Evolutionary conservation across 176 grass and related monocot species (phyloP).

Genomic region (Oryza australiensis): DNA sequence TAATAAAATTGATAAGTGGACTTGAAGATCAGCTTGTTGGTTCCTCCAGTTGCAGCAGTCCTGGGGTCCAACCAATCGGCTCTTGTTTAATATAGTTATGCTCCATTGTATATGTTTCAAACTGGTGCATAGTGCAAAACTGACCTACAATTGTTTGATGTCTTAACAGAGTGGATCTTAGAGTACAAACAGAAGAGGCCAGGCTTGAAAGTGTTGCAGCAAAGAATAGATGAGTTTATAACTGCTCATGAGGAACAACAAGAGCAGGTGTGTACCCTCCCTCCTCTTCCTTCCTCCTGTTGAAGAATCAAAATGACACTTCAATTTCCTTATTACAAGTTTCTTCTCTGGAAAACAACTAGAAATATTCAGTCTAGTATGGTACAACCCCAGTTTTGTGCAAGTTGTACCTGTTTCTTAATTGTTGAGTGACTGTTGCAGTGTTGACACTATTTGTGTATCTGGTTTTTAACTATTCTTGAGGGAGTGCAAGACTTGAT

Average conservation of each 20-base stretch:
- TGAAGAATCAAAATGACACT: neutral
- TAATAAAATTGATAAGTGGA: neutral
- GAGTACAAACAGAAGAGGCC: slow-evolving; percentile 74
- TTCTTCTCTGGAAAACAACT: slow-evolving; percentile 6
- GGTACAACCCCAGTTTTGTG: neutral
- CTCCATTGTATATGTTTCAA: slow-evolving; percentile 14
- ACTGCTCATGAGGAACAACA: slow-evolving; percentile 74
- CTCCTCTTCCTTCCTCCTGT: neutral
- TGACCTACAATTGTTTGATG: slow-evolving; percentile 17
- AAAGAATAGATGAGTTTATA: slow-evolving; percentile 94
- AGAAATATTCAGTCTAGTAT: neutral
- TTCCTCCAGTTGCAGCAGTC: neutral
- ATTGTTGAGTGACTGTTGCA: neutral
- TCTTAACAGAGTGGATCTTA: slow-evolving; percentile 77
- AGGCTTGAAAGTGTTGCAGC: slow-evolving; percentile 70
- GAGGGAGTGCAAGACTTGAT: slow-evolving; percentile 1
- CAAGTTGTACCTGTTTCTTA: neutral
- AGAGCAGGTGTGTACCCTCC: slow-evolving; percentile 56
- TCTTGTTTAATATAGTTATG: slow-evolving; percentile 19
- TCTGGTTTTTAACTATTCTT: slow-evolving; percentile 11
- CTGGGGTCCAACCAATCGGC: neutral
- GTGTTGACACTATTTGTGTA: neutral
- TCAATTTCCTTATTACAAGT: neutral
- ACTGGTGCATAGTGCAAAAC: slow-evolving; percentile 10
- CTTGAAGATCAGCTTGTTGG: neutral